Conservation (phyloP, 106 monocot genomes). For the Platanthera guangdongensis region DNA sequence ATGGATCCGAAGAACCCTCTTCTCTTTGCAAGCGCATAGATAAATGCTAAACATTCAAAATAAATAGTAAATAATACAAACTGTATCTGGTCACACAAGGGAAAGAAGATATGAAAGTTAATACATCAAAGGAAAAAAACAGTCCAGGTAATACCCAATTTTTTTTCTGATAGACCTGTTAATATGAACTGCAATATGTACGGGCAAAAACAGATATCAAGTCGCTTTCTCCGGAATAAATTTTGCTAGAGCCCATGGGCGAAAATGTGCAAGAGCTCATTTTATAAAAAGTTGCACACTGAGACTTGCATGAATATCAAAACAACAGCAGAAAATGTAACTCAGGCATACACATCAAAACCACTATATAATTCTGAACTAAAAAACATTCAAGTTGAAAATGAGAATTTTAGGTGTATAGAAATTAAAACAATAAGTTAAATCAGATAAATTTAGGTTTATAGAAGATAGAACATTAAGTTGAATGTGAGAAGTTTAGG, state of each 20-base stretch:
- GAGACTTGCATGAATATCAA: too few species aligned
- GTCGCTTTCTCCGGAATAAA: too few species aligned
- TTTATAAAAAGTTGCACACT: too few species aligned
- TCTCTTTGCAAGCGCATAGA: slow-evolving; percentile 45
- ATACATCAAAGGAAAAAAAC: neutral
- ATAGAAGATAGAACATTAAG: neutral
- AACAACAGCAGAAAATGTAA: too few species aligned
- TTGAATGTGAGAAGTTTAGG: neutral
- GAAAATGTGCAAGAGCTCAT: too few species aligned
- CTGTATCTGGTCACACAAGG: too few species aligned
- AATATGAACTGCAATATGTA: neutral
- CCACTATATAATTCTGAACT: neutral
- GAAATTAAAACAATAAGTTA: neutral
- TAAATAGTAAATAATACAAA: neutral
- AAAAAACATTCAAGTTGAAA: neutral
- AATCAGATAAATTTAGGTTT: neutral
- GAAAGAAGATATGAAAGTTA: too few species aligned
- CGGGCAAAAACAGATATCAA: neutral
- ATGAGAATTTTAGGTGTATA: neutral
- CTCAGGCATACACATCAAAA: neutral
- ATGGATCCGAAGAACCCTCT: slow-evolving; percentile 38
- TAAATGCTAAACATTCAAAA: slow-evolving; percentile 36
- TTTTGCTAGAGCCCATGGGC: too few species aligned
- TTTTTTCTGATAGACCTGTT: too few species aligned
- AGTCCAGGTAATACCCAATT: neutral